Conservation (phyloP, 148 eudicot genomes). For the Fagopyrum esculentum region DNA sequence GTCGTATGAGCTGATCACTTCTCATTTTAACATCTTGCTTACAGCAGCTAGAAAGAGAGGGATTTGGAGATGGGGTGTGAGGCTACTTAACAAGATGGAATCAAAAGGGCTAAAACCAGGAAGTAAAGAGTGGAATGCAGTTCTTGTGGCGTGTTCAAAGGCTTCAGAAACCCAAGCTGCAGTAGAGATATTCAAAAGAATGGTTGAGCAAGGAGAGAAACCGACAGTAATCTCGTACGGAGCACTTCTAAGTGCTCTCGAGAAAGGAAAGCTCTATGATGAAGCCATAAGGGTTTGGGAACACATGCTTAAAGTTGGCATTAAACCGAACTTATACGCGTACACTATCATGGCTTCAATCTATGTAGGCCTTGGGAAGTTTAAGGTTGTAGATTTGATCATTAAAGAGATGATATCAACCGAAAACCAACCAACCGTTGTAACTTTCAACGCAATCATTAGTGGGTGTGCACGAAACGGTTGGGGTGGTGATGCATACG, state of each 20-base stretch:
- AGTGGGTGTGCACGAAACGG: constrained; percentile 51
- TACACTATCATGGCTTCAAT: constrained; percentile 92
- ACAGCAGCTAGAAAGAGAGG: constrained; percentile 73
- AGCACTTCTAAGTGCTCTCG: constrained; percentile 90
- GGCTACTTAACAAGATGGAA: constrained; percentile 85
- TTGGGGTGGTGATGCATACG: constrained; percentile 58
- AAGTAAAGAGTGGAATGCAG: constrained; percentile 83
- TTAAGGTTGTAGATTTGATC: constrained; percentile 49
- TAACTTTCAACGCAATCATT: constrained; percentile 88
- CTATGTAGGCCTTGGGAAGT: constrained; percentile 64
- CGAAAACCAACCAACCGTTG: constrained; percentile 54
- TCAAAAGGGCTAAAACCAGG: constrained; percentile 77
- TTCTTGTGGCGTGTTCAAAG: constrained; percentile 92
- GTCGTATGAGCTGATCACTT: constrained; percentile 69
- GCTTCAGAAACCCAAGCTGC: constrained; percentile 91
- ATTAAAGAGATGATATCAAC: constrained; percentile 59
- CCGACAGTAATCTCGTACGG: constrained; percentile 81
- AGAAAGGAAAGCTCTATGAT: constrained; percentile 73
- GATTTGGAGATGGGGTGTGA: constrained; percentile 86
- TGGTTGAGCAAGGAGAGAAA: constrained; percentile 76
- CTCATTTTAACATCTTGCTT: constrained; percentile 74
- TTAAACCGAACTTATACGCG: constrained; percentile 69
- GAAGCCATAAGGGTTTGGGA: constrained; percentile 83
- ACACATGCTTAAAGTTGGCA: constrained; percentile 71
- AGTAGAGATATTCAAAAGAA: constrained; percentile 60